A percentile compares a stretch with the other conserved stretches of the same genome.
phyloP scores from a whole-genome alignment of 78 protist species.

The Cavenderia fasciculata region DNA sequence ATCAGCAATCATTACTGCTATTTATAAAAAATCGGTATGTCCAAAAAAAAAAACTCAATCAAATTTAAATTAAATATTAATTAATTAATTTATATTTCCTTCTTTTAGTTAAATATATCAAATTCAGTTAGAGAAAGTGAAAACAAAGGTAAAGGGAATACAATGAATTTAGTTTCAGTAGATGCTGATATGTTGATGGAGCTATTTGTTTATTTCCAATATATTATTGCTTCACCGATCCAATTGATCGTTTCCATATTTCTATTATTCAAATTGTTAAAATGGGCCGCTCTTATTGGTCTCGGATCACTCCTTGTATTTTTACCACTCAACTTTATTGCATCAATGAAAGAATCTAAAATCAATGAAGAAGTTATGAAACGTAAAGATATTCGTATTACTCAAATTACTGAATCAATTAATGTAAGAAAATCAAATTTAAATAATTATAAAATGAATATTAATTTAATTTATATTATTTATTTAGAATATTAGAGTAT shows the following conservation, averaged over 20 bases:
- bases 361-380: background rate
- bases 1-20: background rate
- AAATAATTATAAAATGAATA: background rate
- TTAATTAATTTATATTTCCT: background rate
- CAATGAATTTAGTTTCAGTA: constrained; percentile 1
- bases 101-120: background rate
- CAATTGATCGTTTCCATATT: constrained; percentile 1
- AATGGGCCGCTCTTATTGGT: constrained; percentile 13
- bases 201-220: background rate
- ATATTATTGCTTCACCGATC: background rate
- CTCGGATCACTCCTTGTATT: background rate
- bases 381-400: constrained; percentile 8
- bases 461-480: background rate
- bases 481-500: constrained; percentile 22
- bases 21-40: constrained; percentile 40
- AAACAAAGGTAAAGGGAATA: constrained; percentile 6
- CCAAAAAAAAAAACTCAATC: background rate
- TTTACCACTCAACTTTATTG: background rate
- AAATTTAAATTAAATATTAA: background rate
- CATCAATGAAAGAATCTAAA: background rate
- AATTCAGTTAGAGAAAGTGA: background rate
- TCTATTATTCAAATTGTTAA: background rate
- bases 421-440: background rate
- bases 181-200: constrained; percentile 1
- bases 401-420: background rate